These are phyloP conservation scores for Kodamaea restingae DNA, from an alignment of 805 yeast species.

Conservation along the genomic window DNA sequence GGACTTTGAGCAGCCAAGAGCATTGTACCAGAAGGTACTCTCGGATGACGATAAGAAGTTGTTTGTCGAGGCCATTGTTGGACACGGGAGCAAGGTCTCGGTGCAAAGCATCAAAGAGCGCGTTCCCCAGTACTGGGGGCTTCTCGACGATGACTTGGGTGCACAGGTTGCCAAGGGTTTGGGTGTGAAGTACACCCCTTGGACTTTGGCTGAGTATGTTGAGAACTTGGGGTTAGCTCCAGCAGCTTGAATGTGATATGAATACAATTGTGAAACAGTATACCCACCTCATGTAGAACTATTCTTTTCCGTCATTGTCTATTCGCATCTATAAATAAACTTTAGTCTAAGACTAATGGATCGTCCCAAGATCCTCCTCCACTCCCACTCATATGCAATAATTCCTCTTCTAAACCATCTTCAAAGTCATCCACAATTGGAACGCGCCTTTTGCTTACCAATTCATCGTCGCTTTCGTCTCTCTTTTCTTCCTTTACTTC, in stretches of 20 bases:
- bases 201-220: slow-evolving; percentile 32
- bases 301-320: no score
- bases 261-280: no score
- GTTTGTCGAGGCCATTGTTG: slow-evolving; percentile 35
- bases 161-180: slow-evolving; percentile 38
- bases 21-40: slow-evolving; percentile 37
- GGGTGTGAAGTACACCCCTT: slow-evolving; percentile 32
- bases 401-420: slow-evolving; percentile 30
- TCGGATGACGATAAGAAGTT: slow-evolving; percentile 26
- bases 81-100: slow-evolving; percentile 34
- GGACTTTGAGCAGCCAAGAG: slow-evolving; percentile 47
- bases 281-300: no score
- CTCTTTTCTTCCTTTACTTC: slow-evolving; percentile 3
- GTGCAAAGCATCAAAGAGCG: slow-evolving; percentile 29
- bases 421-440: slow-evolving; percentile 17
- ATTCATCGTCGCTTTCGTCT: not conserved
- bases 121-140: slow-evolving; percentile 41
- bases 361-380: slow-evolving; percentile 39
- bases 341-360: slow-evolving; percentile 35
- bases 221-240: slow-evolving; percentile 21
- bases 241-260: slow-evolving; percentile 6
- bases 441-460: not conserved
- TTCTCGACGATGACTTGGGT: slow-evolving; percentile 40
- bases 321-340: not conserved
- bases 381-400: slow-evolving; percentile 16